Percentiles rank a stretch among this genome's conserved stretches.
Evolutionary conservation across 179 eudicot genomes (phyloP).

Genomic region (Camellia oleifera): DNA sequence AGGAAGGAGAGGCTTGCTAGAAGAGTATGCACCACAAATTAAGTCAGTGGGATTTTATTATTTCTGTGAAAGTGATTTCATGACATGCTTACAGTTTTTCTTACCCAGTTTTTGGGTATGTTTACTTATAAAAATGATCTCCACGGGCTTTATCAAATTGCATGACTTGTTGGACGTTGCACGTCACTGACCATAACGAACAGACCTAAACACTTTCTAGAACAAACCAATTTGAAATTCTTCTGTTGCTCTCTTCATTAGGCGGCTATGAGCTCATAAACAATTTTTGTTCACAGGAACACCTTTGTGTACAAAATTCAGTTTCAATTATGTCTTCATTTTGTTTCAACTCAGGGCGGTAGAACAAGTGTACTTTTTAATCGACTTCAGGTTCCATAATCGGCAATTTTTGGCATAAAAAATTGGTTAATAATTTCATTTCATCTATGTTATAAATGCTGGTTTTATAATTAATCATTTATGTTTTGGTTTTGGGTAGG

Average conservation of each 20-base stretch:
- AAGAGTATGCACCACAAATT: slow-evolving; percentile 8
- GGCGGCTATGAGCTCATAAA: neutral
- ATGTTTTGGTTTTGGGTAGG: neutral
- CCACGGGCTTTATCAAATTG: neutral
- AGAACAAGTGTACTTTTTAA: neutral
- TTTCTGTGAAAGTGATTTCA: slow-evolving; percentile 5
- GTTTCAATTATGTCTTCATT: neutral
- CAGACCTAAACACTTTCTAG: neutral
- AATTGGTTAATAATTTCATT: neutral
- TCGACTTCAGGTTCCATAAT: neutral
- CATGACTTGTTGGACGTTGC: neutral
- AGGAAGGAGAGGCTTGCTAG: neutral
- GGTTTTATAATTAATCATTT: neutral
- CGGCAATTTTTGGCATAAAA: neutral
- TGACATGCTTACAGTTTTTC: neutral
- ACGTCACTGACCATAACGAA: neutral
- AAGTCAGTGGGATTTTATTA: slow-evolving; percentile 10
- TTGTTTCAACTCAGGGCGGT: too few species aligned
- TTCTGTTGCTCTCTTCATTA: neutral
- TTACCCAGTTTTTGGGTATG: neutral
- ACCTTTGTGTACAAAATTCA: neutral
- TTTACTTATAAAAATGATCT: neutral
- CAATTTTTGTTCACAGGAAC: neutral
- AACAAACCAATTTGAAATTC: neutral
- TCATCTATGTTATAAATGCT: neutral